Base-by-base conservation (phyloP, 257 asterid species). In the Lantana camara region DNA sequence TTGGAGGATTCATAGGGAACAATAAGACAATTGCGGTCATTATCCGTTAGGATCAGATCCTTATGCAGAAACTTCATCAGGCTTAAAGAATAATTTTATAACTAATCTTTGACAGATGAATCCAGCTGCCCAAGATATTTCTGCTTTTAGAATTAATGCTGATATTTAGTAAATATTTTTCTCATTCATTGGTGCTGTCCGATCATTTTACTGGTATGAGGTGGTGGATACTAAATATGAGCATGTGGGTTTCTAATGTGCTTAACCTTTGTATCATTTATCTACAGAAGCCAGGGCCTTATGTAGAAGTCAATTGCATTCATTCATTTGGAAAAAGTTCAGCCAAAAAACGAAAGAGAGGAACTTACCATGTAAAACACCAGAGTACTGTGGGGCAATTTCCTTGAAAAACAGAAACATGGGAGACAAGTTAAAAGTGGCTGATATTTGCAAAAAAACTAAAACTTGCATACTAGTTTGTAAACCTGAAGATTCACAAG, bases 401-500 rank as follows among this genome's bases (percentile, higher is more conserved):
- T 93, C 99, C 99, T 93, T 92, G 64, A 27, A 48, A 75, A 53
- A 57, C 40, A 66, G 64, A 22, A 61, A 58, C 35, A 64, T 4
- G 68, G 64, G 19, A 52, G 44, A 75, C 60, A 55, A 48, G 73
- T 71, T 73, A 71, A 22, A 61, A 38, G 58, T 53, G 50, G 48
- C 27, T 34, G 37, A 67, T 41, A 35, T 64, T 40, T 56, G 66
- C 58, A 57, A 37, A 67, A 22, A 50, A 63, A 64, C 60, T 54
- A 59, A 68, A 68, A 68, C 47, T 24, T 14, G 60, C 56, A 71
- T 38, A 49, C 29, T 73, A 68, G 68, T 48, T 60, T 75, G 5
- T 64, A 60, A 64, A 88, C 99, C 96, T 93, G 99, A 75, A 90
- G 81, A 78, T 93, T 93, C 49, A 93, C 99, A 63, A 93, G 99